Percentiles rank a stretch among this genome's conserved stretches.
phyloP scores from a whole-genome alignment of 106 monocot species.

The Iris macrosiphon region DNA sequence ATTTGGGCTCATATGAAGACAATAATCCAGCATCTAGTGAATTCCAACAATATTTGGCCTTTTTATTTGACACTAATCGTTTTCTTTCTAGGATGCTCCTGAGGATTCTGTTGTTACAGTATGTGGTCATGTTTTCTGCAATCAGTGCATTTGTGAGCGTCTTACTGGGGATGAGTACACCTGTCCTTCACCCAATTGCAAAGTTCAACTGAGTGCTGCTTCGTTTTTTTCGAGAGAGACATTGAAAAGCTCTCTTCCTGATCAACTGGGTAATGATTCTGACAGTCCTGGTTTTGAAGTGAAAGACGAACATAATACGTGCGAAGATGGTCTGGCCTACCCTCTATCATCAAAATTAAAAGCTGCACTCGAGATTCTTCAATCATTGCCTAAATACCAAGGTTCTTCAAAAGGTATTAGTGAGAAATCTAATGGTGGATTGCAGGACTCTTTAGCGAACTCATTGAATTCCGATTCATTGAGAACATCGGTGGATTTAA shows the following conservation, averaged over 20 bases:
- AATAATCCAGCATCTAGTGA: too few species aligned
- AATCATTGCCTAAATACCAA: slow-evolving; percentile 35
- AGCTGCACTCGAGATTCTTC: slow-evolving; percentile 55
- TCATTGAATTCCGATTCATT: neutral
- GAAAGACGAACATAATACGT: neutral
- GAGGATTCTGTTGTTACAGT: slow-evolving; percentile 74
- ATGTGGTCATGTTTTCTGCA: slow-evolving; percentile 78
- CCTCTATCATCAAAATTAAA: slow-evolving; percentile 53
- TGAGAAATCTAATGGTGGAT: neutral
- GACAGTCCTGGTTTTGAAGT: slow-evolving; percentile 8
- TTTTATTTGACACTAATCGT: too few species aligned
- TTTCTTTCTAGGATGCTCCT: slow-evolving; percentile 50
- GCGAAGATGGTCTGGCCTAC: too few species aligned
- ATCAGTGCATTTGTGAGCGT: slow-evolving; percentile 63
- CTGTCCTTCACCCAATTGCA: slow-evolving; percentile 47
- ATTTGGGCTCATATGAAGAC: too few species aligned
- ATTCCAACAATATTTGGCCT: too few species aligned
- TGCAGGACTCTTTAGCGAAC: slow-evolving; percentile 6
- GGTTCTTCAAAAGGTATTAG: neutral
- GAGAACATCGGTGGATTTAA: neutral
- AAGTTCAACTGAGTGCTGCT: slow-evolving; percentile 27
- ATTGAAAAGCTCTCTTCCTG: slow-evolving; percentile 30
- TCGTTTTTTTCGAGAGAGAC: slow-evolving; percentile 49
- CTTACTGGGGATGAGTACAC: slow-evolving; percentile 49
- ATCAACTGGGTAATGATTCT: neutral